Conservation (phyloP, 1,139 yeast species). For the Hansenula sp. region DNA sequence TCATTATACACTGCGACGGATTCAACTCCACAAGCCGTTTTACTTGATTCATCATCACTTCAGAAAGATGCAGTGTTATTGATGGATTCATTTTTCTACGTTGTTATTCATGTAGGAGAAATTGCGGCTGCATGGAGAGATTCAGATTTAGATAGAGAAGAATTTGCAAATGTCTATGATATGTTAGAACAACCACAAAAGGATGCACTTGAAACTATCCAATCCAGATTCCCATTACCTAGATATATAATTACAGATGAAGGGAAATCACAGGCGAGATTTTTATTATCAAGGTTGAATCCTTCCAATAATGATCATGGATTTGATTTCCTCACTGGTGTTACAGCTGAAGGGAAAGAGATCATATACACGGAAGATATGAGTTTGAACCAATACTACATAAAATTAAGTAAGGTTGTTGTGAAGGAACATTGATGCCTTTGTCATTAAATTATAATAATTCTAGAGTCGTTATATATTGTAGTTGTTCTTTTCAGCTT, state of each 20-base stretch:
- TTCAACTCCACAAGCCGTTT: slow-evolving; percentile 4
- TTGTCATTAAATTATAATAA: not conserved
- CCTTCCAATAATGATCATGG: slow-evolving; percentile 27
- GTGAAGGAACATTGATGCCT: not conserved
- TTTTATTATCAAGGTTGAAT: slow-evolving; percentile 57
- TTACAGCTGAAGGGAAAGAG: not conserved
- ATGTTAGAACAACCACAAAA: slow-evolving; percentile 54
- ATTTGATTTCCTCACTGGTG: not conserved
- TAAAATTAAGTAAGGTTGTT: not conserved
- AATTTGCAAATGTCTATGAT: slow-evolving; percentile 50
- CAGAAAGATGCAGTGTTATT: slow-evolving; percentile 53
- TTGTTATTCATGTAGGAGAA: slow-evolving; percentile 59
- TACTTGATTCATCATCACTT: slow-evolving; percentile 56
- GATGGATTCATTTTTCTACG: slow-evolving; percentile 63
- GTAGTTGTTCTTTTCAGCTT: slow-evolving; percentile 43
- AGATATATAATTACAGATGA: slow-evolving; percentile 62
- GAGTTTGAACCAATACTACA: slow-evolving; percentile 4
- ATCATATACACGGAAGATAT: slow-evolving; percentile 5
- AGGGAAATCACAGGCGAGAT: slow-evolving; percentile 67
- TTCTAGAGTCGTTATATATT: slow-evolving; percentile 1
- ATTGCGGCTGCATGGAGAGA: slow-evolving; percentile 62
- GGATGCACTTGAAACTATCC: slow-evolving; percentile 47
- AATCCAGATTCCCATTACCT: slow-evolving; percentile 58
- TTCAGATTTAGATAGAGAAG: slow-evolving; percentile 51
- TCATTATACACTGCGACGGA: slow-evolving; percentile 25